Conservation (phyloP, 805 yeast species). For the Wickerhamiella slavikovae region DNA sequence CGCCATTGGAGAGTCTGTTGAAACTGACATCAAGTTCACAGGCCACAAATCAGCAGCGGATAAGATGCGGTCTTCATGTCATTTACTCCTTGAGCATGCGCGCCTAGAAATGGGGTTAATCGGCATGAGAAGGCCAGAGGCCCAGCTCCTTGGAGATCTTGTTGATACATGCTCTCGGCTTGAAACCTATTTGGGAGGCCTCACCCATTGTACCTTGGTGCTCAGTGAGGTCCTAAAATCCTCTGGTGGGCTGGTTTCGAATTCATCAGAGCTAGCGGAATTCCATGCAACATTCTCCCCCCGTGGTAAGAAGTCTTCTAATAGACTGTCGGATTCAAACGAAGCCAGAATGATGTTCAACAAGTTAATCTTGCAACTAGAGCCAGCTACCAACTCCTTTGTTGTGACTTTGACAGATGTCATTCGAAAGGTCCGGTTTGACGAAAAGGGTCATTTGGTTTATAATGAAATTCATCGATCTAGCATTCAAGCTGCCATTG, state of each 20-base stretch:
- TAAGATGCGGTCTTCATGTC: too few species aligned
- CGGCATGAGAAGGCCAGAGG: slow-evolving; percentile 39
- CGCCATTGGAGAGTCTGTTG: slow-evolving; percentile 27
- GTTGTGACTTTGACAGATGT: slow-evolving; percentile 43
- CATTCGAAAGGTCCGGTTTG: slow-evolving; percentile 33
- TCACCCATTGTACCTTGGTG: slow-evolving; percentile 47
- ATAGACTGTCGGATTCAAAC: not conserved
- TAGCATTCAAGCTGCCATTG: slow-evolving; percentile 29
- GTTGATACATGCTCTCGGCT: slow-evolving; percentile 28
- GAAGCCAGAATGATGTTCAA: slow-evolving; percentile 34
- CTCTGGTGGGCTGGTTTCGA: not conserved
- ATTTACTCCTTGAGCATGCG: slow-evolving; percentile 32
- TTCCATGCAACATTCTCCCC: not conserved
- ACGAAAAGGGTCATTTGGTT: slow-evolving; percentile 17
- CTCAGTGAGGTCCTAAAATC: slow-evolving; percentile 29
- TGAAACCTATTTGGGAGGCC: slow-evolving; percentile 40
- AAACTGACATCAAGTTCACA: too few species aligned
- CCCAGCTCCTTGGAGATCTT: slow-evolving; percentile 18
- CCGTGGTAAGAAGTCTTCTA: not conserved
- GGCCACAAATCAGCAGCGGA: too few species aligned
- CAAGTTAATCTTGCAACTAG: slow-evolving; percentile 42
- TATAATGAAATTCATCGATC: slow-evolving; percentile 22
- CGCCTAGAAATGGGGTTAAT: slow-evolving; percentile 33
- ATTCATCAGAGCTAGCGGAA: too few species aligned
- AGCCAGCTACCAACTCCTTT: slow-evolving; percentile 53